A percentile compares a stretch with the other conserved stretches of the same genome.
These are phyloP conservation scores for Inonotus hispidus DNA, from an alignment of 1,284 basidiomycete species.

Conservation along the genomic window DNA sequence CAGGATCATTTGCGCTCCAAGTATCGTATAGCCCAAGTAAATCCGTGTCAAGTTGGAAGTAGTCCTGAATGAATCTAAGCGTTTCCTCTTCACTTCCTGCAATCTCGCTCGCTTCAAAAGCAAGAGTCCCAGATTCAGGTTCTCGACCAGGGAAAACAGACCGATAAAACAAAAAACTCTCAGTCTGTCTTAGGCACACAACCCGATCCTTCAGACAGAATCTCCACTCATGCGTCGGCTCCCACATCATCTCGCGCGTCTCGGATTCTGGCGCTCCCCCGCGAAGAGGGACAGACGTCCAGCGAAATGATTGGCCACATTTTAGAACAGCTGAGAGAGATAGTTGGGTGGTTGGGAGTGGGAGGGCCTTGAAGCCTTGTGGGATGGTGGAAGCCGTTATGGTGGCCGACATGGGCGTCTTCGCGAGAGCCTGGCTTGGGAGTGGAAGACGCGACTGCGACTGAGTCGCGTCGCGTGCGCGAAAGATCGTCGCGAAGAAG, in stretches of 20 bases:
- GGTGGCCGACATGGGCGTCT: slow-evolving; percentile 15
- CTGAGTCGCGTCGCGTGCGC: too few relatives aligned
- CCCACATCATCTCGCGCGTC: not conserved
- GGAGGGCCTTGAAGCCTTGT: slow-evolving; percentile 51
- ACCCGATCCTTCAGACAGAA: slow-evolving; percentile 76
- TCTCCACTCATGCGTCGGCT: slow-evolving; percentile 57
- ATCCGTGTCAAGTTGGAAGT: slow-evolving; percentile 85
- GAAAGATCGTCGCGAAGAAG: too few relatives aligned
- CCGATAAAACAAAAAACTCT: slow-evolving; percentile 65
- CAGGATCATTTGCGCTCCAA: slow-evolving; percentile 74
- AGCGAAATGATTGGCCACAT: slow-evolving; percentile 80
- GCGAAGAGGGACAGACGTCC: slow-evolving; percentile 49
- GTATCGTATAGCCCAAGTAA: slow-evolving; percentile 69
- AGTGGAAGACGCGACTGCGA: too few relatives aligned
- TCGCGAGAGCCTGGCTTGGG: too few relatives aligned
- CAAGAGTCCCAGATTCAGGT: not conserved
- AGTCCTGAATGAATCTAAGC: slow-evolving; percentile 73
- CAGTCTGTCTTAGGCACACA: slow-evolving; percentile 74
- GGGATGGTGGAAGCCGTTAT: slow-evolving; percentile 18
- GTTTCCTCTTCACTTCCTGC: slow-evolving; percentile 51
- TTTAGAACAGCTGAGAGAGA: slow-evolving; percentile 68
- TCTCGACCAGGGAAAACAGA: slow-evolving; percentile 47
- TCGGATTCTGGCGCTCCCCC: not conserved
- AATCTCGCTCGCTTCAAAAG: slow-evolving; percentile 3
- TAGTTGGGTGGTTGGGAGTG: slow-evolving; percentile 58